Evolutionary conservation across 1,284 basidiomycete species (phyloP).

Genomic region (Caloboletus firmus): DNA sequence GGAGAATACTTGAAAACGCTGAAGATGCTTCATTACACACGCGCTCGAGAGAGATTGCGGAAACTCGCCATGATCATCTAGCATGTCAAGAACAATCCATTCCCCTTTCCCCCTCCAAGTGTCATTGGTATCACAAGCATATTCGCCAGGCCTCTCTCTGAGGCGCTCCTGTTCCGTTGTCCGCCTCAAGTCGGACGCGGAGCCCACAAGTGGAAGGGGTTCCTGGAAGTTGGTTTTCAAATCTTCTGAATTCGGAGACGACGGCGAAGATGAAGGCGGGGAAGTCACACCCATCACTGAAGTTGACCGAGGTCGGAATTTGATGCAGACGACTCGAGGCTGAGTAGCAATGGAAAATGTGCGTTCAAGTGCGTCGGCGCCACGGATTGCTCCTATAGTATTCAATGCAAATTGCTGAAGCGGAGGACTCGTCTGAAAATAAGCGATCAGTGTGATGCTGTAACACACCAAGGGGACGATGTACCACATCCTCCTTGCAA

Average conservation of each 20-base stretch:
- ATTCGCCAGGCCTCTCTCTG: not conserved
- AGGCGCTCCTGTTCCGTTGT: not conserved
- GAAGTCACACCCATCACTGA: constrained; percentile 37
- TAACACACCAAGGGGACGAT: constrained; percentile 28
- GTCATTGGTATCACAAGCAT: constrained; percentile 1
- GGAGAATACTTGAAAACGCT: constrained; percentile 58
- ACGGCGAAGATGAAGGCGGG: constrained; percentile 22
- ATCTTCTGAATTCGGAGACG: constrained; percentile 29
- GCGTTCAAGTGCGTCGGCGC: constrained; percentile 46
- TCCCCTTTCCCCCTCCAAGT: constrained; percentile 34
- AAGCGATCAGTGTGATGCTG: not conserved
- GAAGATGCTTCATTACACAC: not conserved
- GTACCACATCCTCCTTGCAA: constrained; percentile 53
- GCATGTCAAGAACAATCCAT: constrained; percentile 62
- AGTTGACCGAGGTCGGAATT: constrained; percentile 37
- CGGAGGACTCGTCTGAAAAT: constrained; percentile 44
- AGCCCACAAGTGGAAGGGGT: not conserved
- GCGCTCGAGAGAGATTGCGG: not conserved
- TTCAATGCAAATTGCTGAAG: constrained; percentile 44
- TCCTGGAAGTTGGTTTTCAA: constrained; percentile 20
- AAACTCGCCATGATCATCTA: constrained; percentile 48
- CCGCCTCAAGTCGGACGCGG: constrained; percentile 1
- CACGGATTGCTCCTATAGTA: constrained; percentile 45
- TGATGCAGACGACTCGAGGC: constrained; percentile 49
- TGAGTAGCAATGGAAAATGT: constrained; percentile 25